Percentiles rank a stretch among this genome's conserved stretches.
Evolutionary conservation across 1,284 basidiomycete genomes (phyloP).

Genomic region (Peniophora sp.): DNA sequence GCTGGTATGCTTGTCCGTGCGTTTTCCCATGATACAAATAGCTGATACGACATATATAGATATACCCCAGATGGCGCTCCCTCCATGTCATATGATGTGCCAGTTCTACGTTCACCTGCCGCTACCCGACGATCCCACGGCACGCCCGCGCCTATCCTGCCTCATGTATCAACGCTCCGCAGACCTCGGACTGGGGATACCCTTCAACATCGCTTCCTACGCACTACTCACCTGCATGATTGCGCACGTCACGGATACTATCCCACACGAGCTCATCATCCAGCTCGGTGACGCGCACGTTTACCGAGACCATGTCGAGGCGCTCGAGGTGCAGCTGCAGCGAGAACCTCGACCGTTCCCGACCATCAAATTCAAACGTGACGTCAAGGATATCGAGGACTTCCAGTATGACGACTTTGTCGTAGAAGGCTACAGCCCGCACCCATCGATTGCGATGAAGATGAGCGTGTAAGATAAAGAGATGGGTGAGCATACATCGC

Average conservation of each 20-base stretch:
- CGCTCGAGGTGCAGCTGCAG: conserved; percentile 75
- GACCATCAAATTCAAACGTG: conserved; percentile 64
- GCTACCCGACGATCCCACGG: conserved; percentile 32
- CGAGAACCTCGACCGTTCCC: conserved; percentile 82
- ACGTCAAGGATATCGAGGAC: conserved; percentile 72
- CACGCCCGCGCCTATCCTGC: conserved; percentile 78
- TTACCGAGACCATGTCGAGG: conserved; percentile 88
- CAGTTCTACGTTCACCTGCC: conserved; percentile 97
- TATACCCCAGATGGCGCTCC: conserved; percentile 90
- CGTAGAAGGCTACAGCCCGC: conserved; percentile 82
- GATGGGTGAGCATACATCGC: no score
- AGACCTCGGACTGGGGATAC: conserved; percentile 93
- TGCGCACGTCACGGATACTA: conserved; percentile 82
- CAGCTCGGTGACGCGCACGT: conserved; percentile 97
- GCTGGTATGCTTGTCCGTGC: conserved; percentile 52
- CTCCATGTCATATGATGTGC: conserved; percentile 97
- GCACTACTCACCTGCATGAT: conserved; percentile 96
- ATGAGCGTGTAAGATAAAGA: conserved; percentile 74
- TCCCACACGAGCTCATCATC: conserved; percentile 84
- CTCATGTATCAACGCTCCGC: conserved; percentile 98
- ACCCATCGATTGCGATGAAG: conserved; percentile 90
- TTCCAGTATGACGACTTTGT: conserved; percentile 80
- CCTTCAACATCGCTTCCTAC: conserved; percentile 99
- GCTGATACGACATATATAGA: conserved; percentile 40
- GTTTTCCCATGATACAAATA: neutral